phyloP scores from a whole-genome alignment of 2,329 filamentous ascomycete species.

The Ophiostoma himal-ulmi region DNA sequence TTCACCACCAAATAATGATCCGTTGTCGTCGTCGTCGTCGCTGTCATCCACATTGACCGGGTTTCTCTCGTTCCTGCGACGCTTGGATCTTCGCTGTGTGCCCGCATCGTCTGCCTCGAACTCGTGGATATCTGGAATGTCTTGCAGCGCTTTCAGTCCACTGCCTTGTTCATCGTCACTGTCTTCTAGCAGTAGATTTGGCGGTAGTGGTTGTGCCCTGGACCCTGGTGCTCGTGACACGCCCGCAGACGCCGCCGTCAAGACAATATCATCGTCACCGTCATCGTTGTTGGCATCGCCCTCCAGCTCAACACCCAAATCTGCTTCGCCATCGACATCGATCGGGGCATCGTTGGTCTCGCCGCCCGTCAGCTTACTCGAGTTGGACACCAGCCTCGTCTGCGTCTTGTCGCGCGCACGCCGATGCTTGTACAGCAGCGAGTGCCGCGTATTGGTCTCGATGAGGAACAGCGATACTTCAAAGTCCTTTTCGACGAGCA shows the following conservation, averaged over 20 bases:
- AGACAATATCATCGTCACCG: conserved; percentile 47
- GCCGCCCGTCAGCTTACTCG: conserved; percentile 54
- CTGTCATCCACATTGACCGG: conserved; percentile 33
- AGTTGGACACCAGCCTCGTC: conserved; percentile 54
- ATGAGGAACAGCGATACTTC: conserved; percentile 92
- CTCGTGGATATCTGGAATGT: conserved; percentile 23
- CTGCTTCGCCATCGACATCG: conserved; percentile 40
- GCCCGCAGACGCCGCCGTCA: conserved; percentile 26
- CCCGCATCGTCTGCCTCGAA: background rate
- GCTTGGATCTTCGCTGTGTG: conserved; percentile 31
- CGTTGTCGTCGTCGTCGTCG: conserved; percentile 27
- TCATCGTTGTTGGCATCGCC: conserved; percentile 34
- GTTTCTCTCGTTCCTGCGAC: conserved; percentile 30
- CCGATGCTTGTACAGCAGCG: conserved; percentile 80
- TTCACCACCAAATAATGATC: conserved; percentile 25
- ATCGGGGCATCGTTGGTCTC: conserved; percentile 49
- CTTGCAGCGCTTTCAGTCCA: conserved; percentile 3
- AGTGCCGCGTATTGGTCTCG: conserved; percentile 77
- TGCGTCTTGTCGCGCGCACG: conserved; percentile 57
- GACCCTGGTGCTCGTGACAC: conserved; percentile 29
- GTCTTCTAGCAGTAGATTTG: conserved; percentile 46
- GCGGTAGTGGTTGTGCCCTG: background rate
- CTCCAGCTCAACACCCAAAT: conserved; percentile 11
- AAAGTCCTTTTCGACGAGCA: conserved; percentile 82
- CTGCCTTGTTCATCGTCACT: conserved; percentile 24